A percentile compares a stretch with the other conserved stretches of the same genome.
Evolutionary conservation across 306 rosid species (phyloP).

Genomic region (Cotoneaster glaucophyllus): DNA sequence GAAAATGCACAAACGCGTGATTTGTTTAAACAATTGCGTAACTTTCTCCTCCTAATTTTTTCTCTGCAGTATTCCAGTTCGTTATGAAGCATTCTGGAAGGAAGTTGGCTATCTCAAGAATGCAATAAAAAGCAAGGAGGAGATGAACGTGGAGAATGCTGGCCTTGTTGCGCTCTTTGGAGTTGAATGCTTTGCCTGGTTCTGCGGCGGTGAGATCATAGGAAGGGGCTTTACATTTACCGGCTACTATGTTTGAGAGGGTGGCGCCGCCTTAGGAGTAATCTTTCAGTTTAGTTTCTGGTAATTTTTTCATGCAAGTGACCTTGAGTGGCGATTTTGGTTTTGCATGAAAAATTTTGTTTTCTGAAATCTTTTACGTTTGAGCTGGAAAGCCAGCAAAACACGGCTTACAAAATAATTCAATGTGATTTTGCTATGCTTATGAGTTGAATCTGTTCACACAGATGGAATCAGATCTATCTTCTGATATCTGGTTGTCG

Average conservation of each 20-base stretch:
- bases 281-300: slow-evolving; percentile 3
- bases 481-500: background rate
- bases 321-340: background rate
- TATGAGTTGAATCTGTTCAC: background rate
- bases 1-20: background rate
- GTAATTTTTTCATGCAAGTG: background rate
- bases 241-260: slow-evolving; percentile 37
- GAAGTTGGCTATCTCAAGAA: slow-evolving; percentile 29
- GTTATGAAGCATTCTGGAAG: slow-evolving; percentile 34
- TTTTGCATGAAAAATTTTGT: background rate
- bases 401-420: slow-evolving; percentile 17
- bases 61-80: slow-evolving; percentile 38
- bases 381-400: slow-evolving; percentile 5
- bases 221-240: slow-evolving; percentile 51
- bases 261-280: background rate
- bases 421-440: background rate
- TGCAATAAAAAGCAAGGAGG: slow-evolving; percentile 22
- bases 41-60: background rate
- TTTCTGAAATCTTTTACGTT: background rate
- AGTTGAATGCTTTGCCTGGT: slow-evolving; percentile 50
- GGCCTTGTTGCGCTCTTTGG: slow-evolving; percentile 39
- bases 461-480: background rate
- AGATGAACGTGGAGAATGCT: slow-evolving; percentile 26
- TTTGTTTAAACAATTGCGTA: background rate
- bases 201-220: slow-evolving; percentile 40